Evolutionary conservation across 2,329 filamentous ascomycete species (phyloP).

Genomic region (Clonostachys chloroleuca): DNA sequence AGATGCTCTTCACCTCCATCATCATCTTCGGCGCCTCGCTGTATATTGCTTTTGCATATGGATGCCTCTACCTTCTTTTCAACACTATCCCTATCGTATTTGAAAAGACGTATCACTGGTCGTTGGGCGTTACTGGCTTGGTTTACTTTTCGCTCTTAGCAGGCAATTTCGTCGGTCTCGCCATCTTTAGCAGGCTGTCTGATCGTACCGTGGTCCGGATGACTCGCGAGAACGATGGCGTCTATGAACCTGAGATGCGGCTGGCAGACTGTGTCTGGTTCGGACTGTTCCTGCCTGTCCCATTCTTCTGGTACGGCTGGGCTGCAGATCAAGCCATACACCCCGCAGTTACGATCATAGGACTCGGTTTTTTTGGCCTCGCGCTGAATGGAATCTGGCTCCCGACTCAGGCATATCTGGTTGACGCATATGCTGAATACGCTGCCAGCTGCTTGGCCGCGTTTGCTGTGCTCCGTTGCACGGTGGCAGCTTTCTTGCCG

Average conservation of each 20-base stretch:
- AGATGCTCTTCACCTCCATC: constrained; percentile 43
- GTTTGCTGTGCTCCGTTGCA: constrained; percentile 48
- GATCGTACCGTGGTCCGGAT: constrained; percentile 39
- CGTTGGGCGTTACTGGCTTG: constrained; percentile 37
- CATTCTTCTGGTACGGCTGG: constrained; percentile 29
- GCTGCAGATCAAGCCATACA: constrained; percentile 18
- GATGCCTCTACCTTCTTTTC: constrained; percentile 48
- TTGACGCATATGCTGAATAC: constrained; percentile 53
- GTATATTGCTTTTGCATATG: constrained; percentile 47
- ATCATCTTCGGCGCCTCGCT: constrained; percentile 40
- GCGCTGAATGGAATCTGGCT: constrained; percentile 39
- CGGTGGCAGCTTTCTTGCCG: constrained; percentile 54
- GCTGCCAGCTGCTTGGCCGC: constrained; percentile 58
- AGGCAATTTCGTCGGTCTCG: constrained; percentile 32
- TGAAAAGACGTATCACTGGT: constrained; percentile 38
- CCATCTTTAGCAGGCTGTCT: constrained; percentile 33
- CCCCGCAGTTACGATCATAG: constrained; percentile 25
- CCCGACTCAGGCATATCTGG: constrained; percentile 52
- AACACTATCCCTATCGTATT: constrained; percentile 49
- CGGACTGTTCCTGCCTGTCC: constrained; percentile 20
- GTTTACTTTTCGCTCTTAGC: constrained; percentile 42
- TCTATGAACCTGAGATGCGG: constrained; percentile 26
- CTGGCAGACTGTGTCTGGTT: constrained; percentile 23
- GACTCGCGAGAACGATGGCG: constrained; percentile 34
- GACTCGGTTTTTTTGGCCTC: constrained; percentile 38